Conservation (phyloP, 805 yeast genomes). For the Torulaspora microellipsoides region DNA sequence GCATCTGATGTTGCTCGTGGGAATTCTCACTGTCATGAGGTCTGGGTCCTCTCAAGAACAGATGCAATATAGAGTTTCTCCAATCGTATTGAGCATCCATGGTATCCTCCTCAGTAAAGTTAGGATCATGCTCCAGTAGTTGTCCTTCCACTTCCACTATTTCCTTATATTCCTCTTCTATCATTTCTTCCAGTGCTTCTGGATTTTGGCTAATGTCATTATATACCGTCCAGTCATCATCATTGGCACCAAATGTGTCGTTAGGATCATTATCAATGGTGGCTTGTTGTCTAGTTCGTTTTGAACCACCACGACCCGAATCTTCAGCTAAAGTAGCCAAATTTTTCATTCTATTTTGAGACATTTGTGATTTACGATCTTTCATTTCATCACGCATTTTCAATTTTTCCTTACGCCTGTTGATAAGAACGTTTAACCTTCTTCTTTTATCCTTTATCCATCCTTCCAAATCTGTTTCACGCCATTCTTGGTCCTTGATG, state of each 20-base stretch:
- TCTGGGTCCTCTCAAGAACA: conserved; percentile 85
- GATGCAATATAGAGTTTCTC: conserved; percentile 73
- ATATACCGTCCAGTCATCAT: conserved; percentile 92
- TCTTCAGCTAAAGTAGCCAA: conserved; percentile 85
- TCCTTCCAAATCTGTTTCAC: conserved; percentile 63
- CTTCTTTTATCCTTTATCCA: conserved; percentile 76
- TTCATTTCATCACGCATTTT: conserved; percentile 71
- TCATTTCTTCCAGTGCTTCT: conserved; percentile 62
- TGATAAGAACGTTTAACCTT: conserved; percentile 55
- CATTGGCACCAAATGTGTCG: conserved; percentile 92
- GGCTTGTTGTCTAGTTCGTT: conserved; percentile 52
- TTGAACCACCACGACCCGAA: conserved; percentile 38
- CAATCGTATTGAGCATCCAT: conserved; percentile 79
- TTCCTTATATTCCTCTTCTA: conserved; percentile 64
- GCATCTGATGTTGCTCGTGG: conserved; percentile 87
- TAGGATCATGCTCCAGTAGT: conserved; percentile 76
- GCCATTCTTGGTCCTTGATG: conserved; percentile 68
- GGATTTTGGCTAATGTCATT: conserved; percentile 72
- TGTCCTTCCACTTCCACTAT: conserved; percentile 65
- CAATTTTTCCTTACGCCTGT: conserved; percentile 58
- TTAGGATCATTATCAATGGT: conserved; percentile 86
- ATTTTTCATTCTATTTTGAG: conserved; percentile 88
- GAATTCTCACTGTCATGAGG: conserved; percentile 76
- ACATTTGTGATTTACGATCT: conserved; percentile 86
- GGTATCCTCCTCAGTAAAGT: conserved; percentile 81